phyloP scores from a whole-genome alignment of 192 early-diverging fungal genomes.

The Pilobolus umbonatus region DNA sequence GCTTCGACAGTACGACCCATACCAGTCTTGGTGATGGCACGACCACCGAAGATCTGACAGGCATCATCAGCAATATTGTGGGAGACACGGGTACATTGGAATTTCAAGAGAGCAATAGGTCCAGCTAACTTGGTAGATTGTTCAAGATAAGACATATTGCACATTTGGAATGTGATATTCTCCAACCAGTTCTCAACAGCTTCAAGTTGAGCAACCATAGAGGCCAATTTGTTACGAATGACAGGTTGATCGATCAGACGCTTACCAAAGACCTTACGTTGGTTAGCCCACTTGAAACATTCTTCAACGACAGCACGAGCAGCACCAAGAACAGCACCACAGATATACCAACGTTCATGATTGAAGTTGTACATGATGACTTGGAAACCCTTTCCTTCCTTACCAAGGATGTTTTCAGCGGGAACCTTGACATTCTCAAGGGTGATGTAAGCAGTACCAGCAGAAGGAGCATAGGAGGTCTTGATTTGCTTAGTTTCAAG shows the following conservation, averaged over 20 bases:
- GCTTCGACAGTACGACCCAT: slow-evolving; percentile 63
- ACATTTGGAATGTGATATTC: slow-evolving; percentile 67
- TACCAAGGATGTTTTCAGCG: slow-evolving; percentile 64
- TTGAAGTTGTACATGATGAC: slow-evolving; percentile 76
- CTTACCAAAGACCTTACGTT: slow-evolving; percentile 71
- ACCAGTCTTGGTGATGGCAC: slow-evolving; percentile 63
- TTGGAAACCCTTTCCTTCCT: slow-evolving; percentile 60
- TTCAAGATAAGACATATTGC: slow-evolving; percentile 58
- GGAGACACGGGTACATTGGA: slow-evolving; percentile 50
- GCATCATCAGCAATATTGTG: slow-evolving; percentile 60
- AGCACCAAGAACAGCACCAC: slow-evolving; percentile 33
- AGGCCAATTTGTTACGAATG: slow-evolving; percentile 62
- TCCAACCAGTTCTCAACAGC: slow-evolving; percentile 55
- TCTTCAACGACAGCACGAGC: slow-evolving; percentile 51
- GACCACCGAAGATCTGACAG: slow-evolving; percentile 72
- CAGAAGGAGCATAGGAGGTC: slow-evolving; percentile 60
- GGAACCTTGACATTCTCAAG: slow-evolving; percentile 75
- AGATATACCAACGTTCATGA: slow-evolving; percentile 64
- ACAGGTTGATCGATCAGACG: slow-evolving; percentile 64
- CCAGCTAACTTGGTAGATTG: slow-evolving; percentile 59
- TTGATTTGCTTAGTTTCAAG: slow-evolving; percentile 61
- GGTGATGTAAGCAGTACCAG: slow-evolving; percentile 63
- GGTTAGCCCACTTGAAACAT: slow-evolving; percentile 68
- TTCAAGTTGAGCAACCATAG: slow-evolving; percentile 53
- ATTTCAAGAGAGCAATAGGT: slow-evolving; percentile 61